phyloP scores from a whole-genome alignment of 441 rosid species.

The Eruca vesicaria region DNA sequence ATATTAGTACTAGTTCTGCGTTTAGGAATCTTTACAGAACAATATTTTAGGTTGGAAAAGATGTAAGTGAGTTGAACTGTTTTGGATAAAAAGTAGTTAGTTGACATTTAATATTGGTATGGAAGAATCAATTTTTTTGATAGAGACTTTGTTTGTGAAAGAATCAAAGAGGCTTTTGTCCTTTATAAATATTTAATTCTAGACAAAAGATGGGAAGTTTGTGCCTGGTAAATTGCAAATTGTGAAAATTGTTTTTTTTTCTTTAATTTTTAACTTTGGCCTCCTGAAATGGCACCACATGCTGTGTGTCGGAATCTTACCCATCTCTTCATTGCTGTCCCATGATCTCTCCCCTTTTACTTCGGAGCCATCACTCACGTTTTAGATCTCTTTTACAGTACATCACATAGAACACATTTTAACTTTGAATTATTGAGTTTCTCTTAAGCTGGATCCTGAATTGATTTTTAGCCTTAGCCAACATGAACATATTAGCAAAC shows the following conservation, averaged over 20 bases:
- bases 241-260: background rate
- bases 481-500: background rate
- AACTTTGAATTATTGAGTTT: background rate
- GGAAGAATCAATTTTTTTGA: background rate
- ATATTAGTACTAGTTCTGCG: background rate
- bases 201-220: conserved; percentile 6
- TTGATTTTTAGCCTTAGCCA: background rate
- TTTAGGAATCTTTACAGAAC: background rate
- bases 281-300: conserved; percentile 40
- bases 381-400: conserved; percentile 3
- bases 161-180: conserved; percentile 29
- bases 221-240: conserved; percentile 12
- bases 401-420: background rate
- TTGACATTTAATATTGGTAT: conserved; percentile 2
- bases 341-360: conserved; percentile 25
- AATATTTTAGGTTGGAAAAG: background rate
- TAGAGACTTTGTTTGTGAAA: conserved; percentile 12
- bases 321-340: conserved; percentile 30
- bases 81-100: conserved; percentile 3
- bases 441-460: too few relatives aligned
- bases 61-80: conserved; percentile 14
- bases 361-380: conserved; percentile 21
- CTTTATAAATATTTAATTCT: background rate
- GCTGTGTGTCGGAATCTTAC: conserved; percentile 32
- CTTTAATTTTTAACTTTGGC: background rate